Percentiles rank a stretch among this genome's conserved stretches.
phyloP scores from a whole-genome alignment of 441 rosid species.

The Bruguiera hainesii region DNA sequence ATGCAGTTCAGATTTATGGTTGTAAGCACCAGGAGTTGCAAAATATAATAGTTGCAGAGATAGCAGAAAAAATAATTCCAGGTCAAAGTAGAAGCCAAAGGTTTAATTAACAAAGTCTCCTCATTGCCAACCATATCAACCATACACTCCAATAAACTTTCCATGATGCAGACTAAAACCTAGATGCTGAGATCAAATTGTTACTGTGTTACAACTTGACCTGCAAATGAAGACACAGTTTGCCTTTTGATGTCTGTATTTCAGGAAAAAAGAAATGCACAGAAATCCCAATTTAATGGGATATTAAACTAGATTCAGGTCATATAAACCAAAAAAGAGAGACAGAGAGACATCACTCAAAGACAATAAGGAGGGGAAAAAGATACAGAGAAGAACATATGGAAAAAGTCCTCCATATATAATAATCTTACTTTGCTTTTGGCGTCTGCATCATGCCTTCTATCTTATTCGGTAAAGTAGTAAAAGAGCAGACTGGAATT shows the following conservation, averaged over 20 bases:
- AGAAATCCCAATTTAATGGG: no score
- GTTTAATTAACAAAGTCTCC: slow-evolving; percentile 8
- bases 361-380: background rate
- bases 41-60: background rate
- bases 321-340: no score
- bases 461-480: slow-evolving; percentile 23
- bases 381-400: background rate
- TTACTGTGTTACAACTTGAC: background rate
- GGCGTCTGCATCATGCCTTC: slow-evolving; percentile 76
- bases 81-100: no score
- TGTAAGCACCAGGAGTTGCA: slow-evolving; percentile 2
- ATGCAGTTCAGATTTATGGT: slow-evolving; percentile 8
- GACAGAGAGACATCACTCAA: background rate
- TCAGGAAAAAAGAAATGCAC: no score
- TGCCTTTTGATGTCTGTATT: no score
- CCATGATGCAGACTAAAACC: background rate
- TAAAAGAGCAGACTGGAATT: slow-evolving; percentile 18
- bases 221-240: no score
- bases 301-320: no score
- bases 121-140: slow-evolving; percentile 1
- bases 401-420: slow-evolving; percentile 12
- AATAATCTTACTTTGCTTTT: slow-evolving; percentile 62
- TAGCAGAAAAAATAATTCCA: background rate
- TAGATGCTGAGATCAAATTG: background rate
- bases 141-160: background rate